Evolutionary conservation across 1,284 basidiomycete genomes (phyloP).

Genomic region (Fomitopsis betulina): DNA sequence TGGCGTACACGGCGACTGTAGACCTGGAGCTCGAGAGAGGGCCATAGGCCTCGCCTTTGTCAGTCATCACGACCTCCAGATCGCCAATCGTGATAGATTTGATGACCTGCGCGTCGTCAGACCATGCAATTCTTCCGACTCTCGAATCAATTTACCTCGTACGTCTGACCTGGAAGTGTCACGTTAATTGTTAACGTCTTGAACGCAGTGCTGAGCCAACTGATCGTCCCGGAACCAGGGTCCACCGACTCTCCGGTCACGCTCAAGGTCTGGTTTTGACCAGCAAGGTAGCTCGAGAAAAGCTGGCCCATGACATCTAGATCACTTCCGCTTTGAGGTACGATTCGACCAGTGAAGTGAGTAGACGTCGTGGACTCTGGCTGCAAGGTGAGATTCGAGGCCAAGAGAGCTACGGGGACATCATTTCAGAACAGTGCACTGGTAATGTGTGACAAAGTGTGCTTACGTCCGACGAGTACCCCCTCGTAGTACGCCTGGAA

Average conservation of each 20-base stretch:
- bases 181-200: neutral
- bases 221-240: neutral
- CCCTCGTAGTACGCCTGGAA: neutral
- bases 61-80: neutral
- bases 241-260: neutral
- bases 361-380: neutral
- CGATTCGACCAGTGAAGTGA: neutral
- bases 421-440: neutral
- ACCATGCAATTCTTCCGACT: neutral
- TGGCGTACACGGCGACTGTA: neutral
- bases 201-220: neutral
- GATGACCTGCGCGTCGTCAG: neutral
- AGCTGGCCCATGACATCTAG: neutral
- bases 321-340: neutral
- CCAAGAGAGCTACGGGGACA: neutral
- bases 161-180: neutral
- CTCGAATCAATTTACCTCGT: neutral
- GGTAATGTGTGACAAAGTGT: neutral
- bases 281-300: neutral
- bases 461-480: neutral
- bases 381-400: neutral
- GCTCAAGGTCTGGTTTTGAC: neutral
- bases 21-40: neutral
- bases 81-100: neutral
- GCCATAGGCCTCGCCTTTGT: neutral